Evolutionary conservation across 441 rosid species (phyloP).

Genomic region (Erysimum cheiri): DNA sequence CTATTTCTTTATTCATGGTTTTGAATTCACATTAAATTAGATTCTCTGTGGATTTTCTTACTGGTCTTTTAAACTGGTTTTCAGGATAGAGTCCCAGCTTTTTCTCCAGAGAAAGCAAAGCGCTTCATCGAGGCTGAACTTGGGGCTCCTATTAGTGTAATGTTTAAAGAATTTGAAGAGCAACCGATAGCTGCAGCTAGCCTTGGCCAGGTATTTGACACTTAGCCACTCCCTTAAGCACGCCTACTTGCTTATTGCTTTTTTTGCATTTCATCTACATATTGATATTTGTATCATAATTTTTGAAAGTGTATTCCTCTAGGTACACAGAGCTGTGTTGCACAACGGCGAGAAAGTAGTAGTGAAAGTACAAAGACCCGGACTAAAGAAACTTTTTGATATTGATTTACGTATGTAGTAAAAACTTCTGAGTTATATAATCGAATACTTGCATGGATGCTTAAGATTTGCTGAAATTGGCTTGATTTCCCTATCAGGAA

Average conservation of each 20-base stretch:
- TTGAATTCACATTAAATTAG: slow-evolving; percentile 3
- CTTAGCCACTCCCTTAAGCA: slow-evolving; percentile 10
- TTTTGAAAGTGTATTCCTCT: slow-evolving; percentile 33
- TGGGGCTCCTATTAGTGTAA: slow-evolving; percentile 71
- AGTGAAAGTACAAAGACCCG: slow-evolving; percentile 95
- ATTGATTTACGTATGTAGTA: slow-evolving; percentile 76
- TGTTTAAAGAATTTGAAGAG: slow-evolving; percentile 88
- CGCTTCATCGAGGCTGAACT: slow-evolving; percentile 74
- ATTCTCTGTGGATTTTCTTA: slow-evolving; percentile 13
- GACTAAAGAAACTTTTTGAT: slow-evolving; percentile 91
- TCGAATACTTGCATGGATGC: neutral
- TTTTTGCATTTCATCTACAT: slow-evolving; percentile 30
- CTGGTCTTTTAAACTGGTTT: slow-evolving; percentile 22
- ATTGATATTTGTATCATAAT: slow-evolving; percentile 45
- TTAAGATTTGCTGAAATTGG: slow-evolving; percentile 19
- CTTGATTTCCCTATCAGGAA: slow-evolving; percentile 53
- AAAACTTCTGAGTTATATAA: slow-evolving; percentile 27
- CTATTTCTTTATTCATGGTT: slow-evolving; percentile 23
- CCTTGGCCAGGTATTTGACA: slow-evolving; percentile 92
- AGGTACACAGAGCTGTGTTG: slow-evolving; percentile 94
- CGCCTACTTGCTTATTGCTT: neutral
- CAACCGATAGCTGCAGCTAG: slow-evolving; percentile 99
- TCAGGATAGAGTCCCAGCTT: slow-evolving; percentile 93
- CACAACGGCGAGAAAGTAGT: slow-evolving; percentile 91
- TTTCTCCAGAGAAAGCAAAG: slow-evolving; percentile 83